A percentile compares a stretch with the other conserved stretches of the same genome.
phyloP scores from a whole-genome alignment of 768 basidiomycete genomes.

The Cystofilobasidium ferigula region DNA sequence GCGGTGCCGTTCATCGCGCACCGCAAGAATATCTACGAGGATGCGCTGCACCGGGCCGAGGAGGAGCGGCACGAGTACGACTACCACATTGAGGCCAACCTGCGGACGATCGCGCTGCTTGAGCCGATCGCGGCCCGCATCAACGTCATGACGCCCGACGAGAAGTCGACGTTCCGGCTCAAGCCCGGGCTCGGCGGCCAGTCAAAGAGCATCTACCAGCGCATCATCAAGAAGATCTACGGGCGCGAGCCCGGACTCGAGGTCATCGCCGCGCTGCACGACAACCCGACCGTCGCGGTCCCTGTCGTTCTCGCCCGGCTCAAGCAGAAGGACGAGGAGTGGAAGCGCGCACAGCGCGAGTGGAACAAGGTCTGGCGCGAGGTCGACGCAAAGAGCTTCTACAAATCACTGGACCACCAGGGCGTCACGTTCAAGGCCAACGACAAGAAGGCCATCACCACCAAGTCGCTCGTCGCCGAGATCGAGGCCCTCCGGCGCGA shows the following conservation, averaged over 20 bases:
- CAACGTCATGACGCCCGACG: slow-evolving; percentile 77
- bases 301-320: slow-evolving; percentile 81
- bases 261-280: slow-evolving; percentile 59
- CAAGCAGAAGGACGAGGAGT: slow-evolving; percentile 92
- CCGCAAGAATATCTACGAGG: slow-evolving; percentile 94
- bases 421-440: slow-evolving; percentile 87
- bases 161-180: slow-evolving; percentile 66
- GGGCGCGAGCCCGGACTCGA: slow-evolving; percentile 45
- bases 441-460: slow-evolving; percentile 57
- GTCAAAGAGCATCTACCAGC: slow-evolving; percentile 76
- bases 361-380: slow-evolving; percentile 97
- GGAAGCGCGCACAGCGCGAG: slow-evolving; percentile 84
- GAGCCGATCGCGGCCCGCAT: slow-evolving; percentile 78
- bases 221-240: slow-evolving; percentile 88
- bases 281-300: slow-evolving; percentile 77
- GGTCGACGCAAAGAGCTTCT: slow-evolving; percentile 89
- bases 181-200: slow-evolving; percentile 80
- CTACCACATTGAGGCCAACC: slow-evolving; percentile 81
- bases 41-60: slow-evolving; percentile 89
- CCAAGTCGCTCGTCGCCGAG: slow-evolving; percentile 37
- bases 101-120: slow-evolving; percentile 78
- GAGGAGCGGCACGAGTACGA: slow-evolving; percentile 98
- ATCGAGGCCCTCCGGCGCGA: slow-evolving; percentile 37
- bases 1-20: slow-evolving; percentile 77
- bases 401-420: slow-evolving; percentile 94